Base-by-base conservation (phyloP, 2,329 filamentous ascomycete genomes). In the Fulvia fulva region DNA sequence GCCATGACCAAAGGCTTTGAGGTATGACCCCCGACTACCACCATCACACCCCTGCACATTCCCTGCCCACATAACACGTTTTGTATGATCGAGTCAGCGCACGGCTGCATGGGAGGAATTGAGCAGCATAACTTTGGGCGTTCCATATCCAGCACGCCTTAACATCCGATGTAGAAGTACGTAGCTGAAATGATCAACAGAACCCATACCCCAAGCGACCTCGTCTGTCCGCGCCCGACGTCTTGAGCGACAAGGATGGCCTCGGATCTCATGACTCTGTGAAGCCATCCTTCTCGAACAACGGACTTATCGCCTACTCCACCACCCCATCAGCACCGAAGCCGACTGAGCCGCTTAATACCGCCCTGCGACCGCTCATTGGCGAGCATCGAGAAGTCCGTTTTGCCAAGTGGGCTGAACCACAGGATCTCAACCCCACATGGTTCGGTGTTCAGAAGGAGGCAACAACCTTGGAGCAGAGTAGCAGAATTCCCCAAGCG, bases 241-340 rank as follows among this genome's bases (percentile, higher is more conserved):
- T 87, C 56, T 80, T 91, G 79, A 80, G 81, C 66, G 79, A 83
- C 49, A 50, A 50, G 26, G 75, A 77, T 58, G 88, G 93, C 63
- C 81, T 82, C 68, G 81, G 78, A 25, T 94, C 87, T 73, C 89
- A 91, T 74, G 80, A 84, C 63, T 87, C 85, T 46, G 83, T 89
- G 72, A 91, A 91, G 67, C 90, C 91, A 26, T 86, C 83, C 51
- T 97, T 93, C 88, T 87, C 87, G 37, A 84, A 86, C 2, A 83
- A 86, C 63, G 89, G 91, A 62, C 86, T 86, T 2, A 76, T 96
- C 43, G 79, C 95, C 2, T 87, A 90, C 65, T 78, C 81, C 6
- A 79, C 78, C 47, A 70, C 80, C 57, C 75, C 77, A 23, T 69
- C 70, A 66, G 68, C 73, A 56, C 62, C 63, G 53, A 77, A 77